Evolutionary conservation across 768 basidiomycete genomes (phyloP), one percentile per base, ranked within the genome.

Genomic region (Lactifluus rugatus): DNA sequence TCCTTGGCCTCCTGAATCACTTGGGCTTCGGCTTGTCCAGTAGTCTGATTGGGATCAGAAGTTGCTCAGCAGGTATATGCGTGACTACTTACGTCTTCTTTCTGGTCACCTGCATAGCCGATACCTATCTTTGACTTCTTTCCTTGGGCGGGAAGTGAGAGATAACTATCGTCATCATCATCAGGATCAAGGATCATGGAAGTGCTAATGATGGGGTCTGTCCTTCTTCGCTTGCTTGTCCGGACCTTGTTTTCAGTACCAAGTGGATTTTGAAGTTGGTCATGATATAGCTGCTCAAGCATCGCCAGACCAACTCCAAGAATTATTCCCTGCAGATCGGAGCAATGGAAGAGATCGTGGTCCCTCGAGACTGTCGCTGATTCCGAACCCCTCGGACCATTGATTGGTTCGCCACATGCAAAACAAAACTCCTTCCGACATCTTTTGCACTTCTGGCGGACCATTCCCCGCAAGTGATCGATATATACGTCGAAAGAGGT

Each of bases 291-390:
- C 54, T 81, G 76, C 70, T 95, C 91, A 44, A 95, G 78, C 82
- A 91, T 91, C 36, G 82, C 82, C 45, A 95, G 78, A 9, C 94
- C 93, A 39, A 95, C 78, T n/a, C 93, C 94, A 5, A 97, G 75
- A 62, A 96, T 84, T 14, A 90, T 81, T 39, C 93, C 94, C 72
- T 96, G 88, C 36, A 95, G 69, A 66, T 90, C 88, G 6, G 89
- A 79, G 70, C 93, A 96, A 71, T 96, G 93, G 67, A 94, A 90
- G 57, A 95, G 72, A 13, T 78, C 77, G 54, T 81, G 79, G 46
- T 82, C 79, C 28, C 73, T 70, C 9, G 74, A 69, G 36, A 75
- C 68, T 36, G 72, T 71, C 3, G 62, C 49, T 11, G 61, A 44
- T 28, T 61, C 64, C 54, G 67, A 52, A 14, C 47, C 50, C 54